Conservation (phyloP, 1,284 basidiomycete species). For the Boletus albobrunnescens region DNA sequence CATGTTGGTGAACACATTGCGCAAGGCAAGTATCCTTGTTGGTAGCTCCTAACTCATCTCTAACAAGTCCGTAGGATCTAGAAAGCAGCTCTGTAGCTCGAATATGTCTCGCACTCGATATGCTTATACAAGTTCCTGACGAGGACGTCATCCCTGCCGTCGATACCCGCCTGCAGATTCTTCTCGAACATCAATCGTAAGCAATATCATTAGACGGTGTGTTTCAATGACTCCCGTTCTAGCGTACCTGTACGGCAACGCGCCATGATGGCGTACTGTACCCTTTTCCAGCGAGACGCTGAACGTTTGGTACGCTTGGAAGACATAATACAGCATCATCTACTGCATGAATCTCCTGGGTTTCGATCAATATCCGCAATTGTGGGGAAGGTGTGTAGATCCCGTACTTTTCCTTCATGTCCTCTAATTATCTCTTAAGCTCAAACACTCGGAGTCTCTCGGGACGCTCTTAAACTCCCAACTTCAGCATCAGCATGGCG, state of each 20-base stretch:
- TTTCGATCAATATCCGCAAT: conserved; percentile 10
- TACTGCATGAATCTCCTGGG: conserved; percentile 13
- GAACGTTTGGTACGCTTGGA: conserved; percentile 47
- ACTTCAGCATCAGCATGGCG: conserved; percentile 14
- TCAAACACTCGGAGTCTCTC: conserved; percentile 21
- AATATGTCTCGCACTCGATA: conserved; percentile 70
- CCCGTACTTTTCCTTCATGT: not conserved
- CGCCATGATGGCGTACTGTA: conserved; percentile 53
- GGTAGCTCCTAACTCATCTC: not conserved
- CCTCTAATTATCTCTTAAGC: conserved; percentile 19
- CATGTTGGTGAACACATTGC: conserved; percentile 79
- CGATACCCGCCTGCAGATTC: conserved; percentile 56
- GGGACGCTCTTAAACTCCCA: conserved; percentile 18
- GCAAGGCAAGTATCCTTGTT: conserved; percentile 51
- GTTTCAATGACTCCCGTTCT: conserved; percentile 9
- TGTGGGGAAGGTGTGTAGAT: conserved; percentile 23
- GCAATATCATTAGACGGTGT: conserved; percentile 37
- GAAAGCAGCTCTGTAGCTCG: conserved; percentile 49
- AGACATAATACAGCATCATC: conserved; percentile 15
- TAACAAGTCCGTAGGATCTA: conserved; percentile 49
- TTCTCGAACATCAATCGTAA: conserved; percentile 71
- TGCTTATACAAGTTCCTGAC: conserved; percentile 54
- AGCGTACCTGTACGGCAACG: conserved; percentile 61
- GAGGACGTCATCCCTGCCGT: conserved; percentile 70
- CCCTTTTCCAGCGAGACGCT: conserved; percentile 47